Base-by-base conservation (phyloP, 352 stramenopile species). In the Globisporangium iwayamae region DNA sequence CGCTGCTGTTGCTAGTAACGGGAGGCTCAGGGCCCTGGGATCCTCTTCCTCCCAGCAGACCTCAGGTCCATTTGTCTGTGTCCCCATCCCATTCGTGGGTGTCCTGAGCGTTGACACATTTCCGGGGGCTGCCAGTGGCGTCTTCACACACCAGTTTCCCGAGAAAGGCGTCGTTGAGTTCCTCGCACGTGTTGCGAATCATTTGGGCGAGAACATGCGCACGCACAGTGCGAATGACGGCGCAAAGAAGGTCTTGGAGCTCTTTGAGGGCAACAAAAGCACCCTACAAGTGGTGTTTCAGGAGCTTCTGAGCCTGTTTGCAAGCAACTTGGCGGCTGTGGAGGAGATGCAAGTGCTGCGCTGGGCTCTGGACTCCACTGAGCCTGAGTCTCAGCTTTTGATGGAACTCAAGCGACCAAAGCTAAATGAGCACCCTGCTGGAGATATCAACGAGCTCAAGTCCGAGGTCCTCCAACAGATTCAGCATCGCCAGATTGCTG, bases 61-160 rank as follows among this genome's bases (percentile, higher is more conserved):
- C 14, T 56, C 45, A 1, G 76, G 82, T 4, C 66, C 79, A 0
- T 92, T 88, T 55, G 71, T 91, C 2, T 90, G 76, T 22, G 73
- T 91, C 4, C 81, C 85, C 9, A 88, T 94, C 46, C 83, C 85
- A 43, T 93, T 81, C 39, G 67, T 92, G 0, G 85, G 85, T 0
- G 57, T 93, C 3, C 63, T 94, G 6, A 79, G 73, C 0, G 76
- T 91, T 4, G 83, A 92, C 22, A 78, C 73, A 18, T 91, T 94
- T 30, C 65, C 77, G 3, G 83, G 83, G n/a, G 79, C 79, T 39
- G 74, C 77, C 0, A 67, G 78, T 22, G 83, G 83, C 0, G 48
- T 64, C 11, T 94, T 84, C 63, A 78, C 74, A 8, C 28, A 63
- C 11, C 41, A 66, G 0, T 68, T 85, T 7, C 85, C 85, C 3